A percentile compares a stretch with the other conserved stretches of the same genome.
phyloP scores from a whole-genome alignment of 495 filamentous ascomycete species.

The Glarea lozoyensis region DNA sequence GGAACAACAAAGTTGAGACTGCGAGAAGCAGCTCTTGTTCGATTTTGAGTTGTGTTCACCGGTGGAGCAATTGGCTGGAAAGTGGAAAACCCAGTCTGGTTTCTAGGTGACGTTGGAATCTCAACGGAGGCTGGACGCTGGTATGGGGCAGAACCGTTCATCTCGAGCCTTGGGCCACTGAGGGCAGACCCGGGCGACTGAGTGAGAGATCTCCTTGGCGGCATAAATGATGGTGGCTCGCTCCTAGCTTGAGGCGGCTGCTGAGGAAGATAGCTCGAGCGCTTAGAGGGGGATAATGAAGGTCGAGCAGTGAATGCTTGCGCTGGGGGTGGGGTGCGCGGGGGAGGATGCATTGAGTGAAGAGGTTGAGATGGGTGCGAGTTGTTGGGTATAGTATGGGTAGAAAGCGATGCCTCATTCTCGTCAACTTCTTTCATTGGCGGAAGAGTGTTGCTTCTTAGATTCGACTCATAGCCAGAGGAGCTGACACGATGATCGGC shows the following conservation, averaged over 20 bases:
- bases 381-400: conserved; percentile 17
- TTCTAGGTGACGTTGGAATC: conserved; percentile 12
- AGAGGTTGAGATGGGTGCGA: conserved; percentile 2
- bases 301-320: conserved; percentile 22
- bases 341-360: conserved; percentile 17
- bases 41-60: neutral
- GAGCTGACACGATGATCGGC: conserved; percentile 36
- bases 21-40: conserved; percentile 30
- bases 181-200: conserved; percentile 61
- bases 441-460: conserved; percentile 39
- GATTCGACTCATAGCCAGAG: conserved; percentile 35
- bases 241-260: conserved; percentile 24
- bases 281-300: conserved; percentile 44
- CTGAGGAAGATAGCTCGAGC: conserved; percentile 36
- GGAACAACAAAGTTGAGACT: conserved; percentile 51
- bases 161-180: conserved; percentile 18
- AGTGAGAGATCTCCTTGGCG: conserved; percentile 65
- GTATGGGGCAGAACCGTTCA: conserved; percentile 23
- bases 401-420: conserved; percentile 27
- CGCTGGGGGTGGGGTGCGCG: conserved; percentile 37
- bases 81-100: conserved; percentile 4
- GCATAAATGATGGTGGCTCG: conserved; percentile 29
- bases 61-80: conserved; percentile 20
- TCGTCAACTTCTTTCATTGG: conserved; percentile 46
- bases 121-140: conserved; percentile 29